Evolutionary conservation across 139 green algal species (phyloP), one percentile per base, ranked within the genome.

Genomic region (Tetradesmus lagerheimii): DNA sequence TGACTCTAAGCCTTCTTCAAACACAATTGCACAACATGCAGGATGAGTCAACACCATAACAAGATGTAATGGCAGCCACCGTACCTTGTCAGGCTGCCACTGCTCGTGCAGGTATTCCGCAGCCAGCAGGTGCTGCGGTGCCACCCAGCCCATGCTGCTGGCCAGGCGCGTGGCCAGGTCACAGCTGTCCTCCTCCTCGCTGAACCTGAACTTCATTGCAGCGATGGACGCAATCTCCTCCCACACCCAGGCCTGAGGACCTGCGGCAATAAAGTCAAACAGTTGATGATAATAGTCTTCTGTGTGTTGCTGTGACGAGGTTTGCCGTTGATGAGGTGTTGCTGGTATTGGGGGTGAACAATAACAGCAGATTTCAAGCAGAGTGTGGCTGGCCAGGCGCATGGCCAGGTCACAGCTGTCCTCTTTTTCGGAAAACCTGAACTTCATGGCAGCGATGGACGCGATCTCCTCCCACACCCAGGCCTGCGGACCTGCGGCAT

Each of bases 401-500:
- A 92, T 91, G 0, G 94, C 93, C 45, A 95, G 97, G 57, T 99
- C 96, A 43, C 94, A 93, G 11, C 95, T 93, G 66, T 98, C 96
- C 81, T 98, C 95, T 87, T 99, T 97, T 91, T 99, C 97, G 38
- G 96, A 43, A 80, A 83, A 98, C 78, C 88, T 91, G 92, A 96
- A 97, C 74, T 94, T 95, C 90, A 98, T 97, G 38, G 95, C 91
- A 1, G 94, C 91, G 6, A 99, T 96, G 34, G 91, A 86, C 39
- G 92, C 89, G 76, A 98, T 89, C 94, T 99, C 98, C 18, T 95
- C 76, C 87, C 94, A 99, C 64, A 98, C 96, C 98, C 98, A 99
- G 75, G 95, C 80, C 92, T 96, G 95, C 1, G 94, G 93, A 16
- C 91, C 92, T 93, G 92, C 9, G 16, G 57, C 57, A 71, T 2